A percentile compares a stretch with the other conserved stretches of the same genome.
These are phyloP conservation scores for Polygonum aviculare DNA, from an alignment of 148 eudicot genomes.

Conservation along the genomic window DNA sequence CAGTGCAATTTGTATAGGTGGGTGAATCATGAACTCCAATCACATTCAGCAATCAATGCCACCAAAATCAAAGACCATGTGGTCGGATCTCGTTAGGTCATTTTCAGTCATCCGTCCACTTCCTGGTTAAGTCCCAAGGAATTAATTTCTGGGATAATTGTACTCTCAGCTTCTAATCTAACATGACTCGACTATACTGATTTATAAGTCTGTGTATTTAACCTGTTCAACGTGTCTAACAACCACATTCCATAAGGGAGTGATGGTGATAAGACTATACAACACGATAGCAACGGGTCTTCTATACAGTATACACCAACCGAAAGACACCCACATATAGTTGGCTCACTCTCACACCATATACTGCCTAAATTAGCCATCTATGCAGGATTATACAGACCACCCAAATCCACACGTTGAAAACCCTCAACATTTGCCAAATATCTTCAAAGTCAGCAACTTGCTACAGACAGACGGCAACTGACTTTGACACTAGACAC, in stretches of 20 bases:
- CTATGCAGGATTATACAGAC: not conserved
- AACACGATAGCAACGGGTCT: not conserved
- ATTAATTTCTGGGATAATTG: not conserved
- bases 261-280: not conserved
- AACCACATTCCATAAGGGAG: not conserved
- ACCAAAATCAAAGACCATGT: not conserved
- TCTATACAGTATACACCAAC: not conserved
- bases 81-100: not conserved
- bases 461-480: not conserved
- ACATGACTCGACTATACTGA: not conserved
- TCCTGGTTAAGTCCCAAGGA: not conserved
- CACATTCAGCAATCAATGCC: slow-evolving; percentile 9
- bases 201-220: not conserved
- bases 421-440: not conserved
- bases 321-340: not conserved
- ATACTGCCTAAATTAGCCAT: not conserved
- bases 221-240: not conserved
- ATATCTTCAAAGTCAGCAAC: not conserved
- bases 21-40: slow-evolving; percentile 1
- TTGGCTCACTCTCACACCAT: not conserved
- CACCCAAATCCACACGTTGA: slow-evolving; percentile 5
- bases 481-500: not conserved
- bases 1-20: slow-evolving; percentile 2
- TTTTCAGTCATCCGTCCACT: not conserved
- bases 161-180: not conserved